Base-by-base conservation (phyloP, 129 eudicot species). In the Tagetes patula region DNA sequence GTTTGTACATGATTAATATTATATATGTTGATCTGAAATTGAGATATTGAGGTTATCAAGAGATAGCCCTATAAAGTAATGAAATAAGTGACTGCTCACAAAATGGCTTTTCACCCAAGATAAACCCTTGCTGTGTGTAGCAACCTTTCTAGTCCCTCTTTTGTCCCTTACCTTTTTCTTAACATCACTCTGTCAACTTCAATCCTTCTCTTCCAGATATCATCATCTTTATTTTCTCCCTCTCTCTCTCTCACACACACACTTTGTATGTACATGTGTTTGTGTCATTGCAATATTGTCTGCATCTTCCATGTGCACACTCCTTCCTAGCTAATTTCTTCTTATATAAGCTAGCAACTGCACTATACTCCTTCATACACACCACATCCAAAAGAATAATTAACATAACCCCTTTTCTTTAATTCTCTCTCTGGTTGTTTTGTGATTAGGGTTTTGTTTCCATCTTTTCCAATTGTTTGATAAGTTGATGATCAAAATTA, bases 171-270 rank as follows among this genome's bases (percentile, higher is more conserved):
- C 75, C 88, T 79, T 93, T 84, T 87, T 84, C 84, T 83, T 78
- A 78, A 65, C 87, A 81, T 72, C 82, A 78, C 84, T 85, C 89
- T 93, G 96, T 93, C 98, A 86, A 81, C 86, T 88, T 89, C 98
- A 87, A 87, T 93, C 98, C 92, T 84, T 89, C 98, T 93, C 98
- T 85, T 78, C 81, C 95, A 93, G 96, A 93, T 93, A 76, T 90
- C 72, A 56, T 40, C 66, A 41, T 46, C 55, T 84, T 70, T 84
- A 75, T 79, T 85, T 85, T 82, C 87, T 65, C 80, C 70, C 85
- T 72, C 87, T 60, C 75, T 45, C 61, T 33, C 69, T 1, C 81
- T 6, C 81, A 42, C 77, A 71, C 79, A 70, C 74, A 67, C 79
- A 27, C 41, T 5, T 8, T 20, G 49, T 11, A 1, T 45, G 4